Evolutionary conservation across 805 yeast species (phyloP).

Genomic region (Wickerhamiella lipophila): DNA sequence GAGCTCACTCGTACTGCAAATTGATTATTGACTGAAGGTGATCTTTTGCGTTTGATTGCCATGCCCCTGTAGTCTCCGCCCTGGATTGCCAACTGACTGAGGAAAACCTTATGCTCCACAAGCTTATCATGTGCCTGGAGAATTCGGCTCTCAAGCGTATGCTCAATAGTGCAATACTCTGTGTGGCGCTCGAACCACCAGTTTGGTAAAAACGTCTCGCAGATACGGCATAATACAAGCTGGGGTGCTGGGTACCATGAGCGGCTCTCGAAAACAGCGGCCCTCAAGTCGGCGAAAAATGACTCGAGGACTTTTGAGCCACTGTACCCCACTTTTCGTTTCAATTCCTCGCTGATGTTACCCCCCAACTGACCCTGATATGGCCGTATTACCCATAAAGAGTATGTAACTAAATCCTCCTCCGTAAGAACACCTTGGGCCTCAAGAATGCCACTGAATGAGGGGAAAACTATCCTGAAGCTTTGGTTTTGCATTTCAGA

Average conservation of each 20-base stretch:
- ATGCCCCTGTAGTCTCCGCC: slow-evolving; percentile 12
- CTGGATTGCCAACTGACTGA: slow-evolving; percentile 25
- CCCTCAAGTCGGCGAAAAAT: slow-evolving; percentile 53
- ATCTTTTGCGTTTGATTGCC: slow-evolving; percentile 1
- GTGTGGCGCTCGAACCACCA: slow-evolving; percentile 96
- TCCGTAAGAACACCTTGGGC: slow-evolving; percentile 87
- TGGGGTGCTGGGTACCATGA: slow-evolving; percentile 57
- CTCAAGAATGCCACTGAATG: slow-evolving; percentile 36
- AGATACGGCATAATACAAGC: slow-evolving; percentile 74
- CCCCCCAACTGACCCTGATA: slow-evolving; percentile 8
- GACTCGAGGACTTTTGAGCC: slow-evolving; percentile 76
- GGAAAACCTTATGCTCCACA: slow-evolving; percentile 50
- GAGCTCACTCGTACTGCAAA: slow-evolving; percentile 22
- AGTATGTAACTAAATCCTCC: slow-evolving; percentile 38
- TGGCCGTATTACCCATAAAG: slow-evolving; percentile 65
- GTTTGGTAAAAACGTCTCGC: slow-evolving; percentile 81
- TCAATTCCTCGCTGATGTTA: slow-evolving; percentile 28
- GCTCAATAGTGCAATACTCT: slow-evolving; percentile 75
- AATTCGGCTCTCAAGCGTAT: slow-evolving; percentile 64
- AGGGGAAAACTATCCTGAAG: slow-evolving; percentile 6
- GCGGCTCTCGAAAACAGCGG: slow-evolving; percentile 49
- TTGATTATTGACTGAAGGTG: slow-evolving; percentile 9
- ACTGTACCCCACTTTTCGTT: slow-evolving; percentile 63
- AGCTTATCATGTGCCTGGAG: slow-evolving; percentile 63
- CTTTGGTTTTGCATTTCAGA: slow-evolving; percentile 9